phyloP scores from a whole-genome alignment of 1,284 basidiomycete species.

The Boletus smithii region DNA sequence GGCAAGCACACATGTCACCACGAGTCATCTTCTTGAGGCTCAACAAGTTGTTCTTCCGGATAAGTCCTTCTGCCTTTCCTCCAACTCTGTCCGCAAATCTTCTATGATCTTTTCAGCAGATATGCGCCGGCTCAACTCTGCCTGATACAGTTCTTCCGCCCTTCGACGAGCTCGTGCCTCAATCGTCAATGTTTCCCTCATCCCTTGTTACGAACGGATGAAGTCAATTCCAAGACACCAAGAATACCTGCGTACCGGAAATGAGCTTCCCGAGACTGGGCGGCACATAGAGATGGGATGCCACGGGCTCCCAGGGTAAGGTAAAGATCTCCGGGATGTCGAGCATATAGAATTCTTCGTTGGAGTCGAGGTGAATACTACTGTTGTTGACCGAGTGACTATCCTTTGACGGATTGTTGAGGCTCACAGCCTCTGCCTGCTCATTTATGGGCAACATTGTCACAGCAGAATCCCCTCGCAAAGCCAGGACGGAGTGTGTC shows the following conservation, averaged over 20 bases:
- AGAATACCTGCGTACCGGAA: conserved; percentile 26
- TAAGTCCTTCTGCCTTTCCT: not conserved
- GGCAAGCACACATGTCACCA: not conserved
- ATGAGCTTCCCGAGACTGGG: conserved; percentile 36
- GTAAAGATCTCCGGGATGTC: conserved; percentile 35
- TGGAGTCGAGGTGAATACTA: conserved; percentile 5
- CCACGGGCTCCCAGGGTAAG: conserved; percentile 32
- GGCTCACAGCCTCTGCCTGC: not conserved
- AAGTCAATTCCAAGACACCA: not conserved
- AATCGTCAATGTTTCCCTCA: conserved; percentile 34
- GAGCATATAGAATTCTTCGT: conserved; percentile 35
- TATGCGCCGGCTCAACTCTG: conserved; percentile 26
- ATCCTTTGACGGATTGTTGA: not conserved
- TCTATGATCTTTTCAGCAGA: conserved; percentile 19
- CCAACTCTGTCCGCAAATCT: conserved; percentile 15
- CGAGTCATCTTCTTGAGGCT: not conserved
- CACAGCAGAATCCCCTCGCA: not conserved
- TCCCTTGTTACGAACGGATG: conserved; percentile 28
- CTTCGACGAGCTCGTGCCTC: conserved; percentile 33
- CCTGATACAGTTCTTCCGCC: conserved; percentile 30
- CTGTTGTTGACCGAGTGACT: not conserved
- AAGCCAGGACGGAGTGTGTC: not conserved
- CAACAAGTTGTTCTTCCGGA: not conserved
- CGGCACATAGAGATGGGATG: conserved; percentile 35
- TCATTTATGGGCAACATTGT: not conserved